Evolutionary conservation across 2,329 filamentous ascomycete genomes (phyloP).

Genomic region (Fusarium neocosmosporiellum): DNA sequence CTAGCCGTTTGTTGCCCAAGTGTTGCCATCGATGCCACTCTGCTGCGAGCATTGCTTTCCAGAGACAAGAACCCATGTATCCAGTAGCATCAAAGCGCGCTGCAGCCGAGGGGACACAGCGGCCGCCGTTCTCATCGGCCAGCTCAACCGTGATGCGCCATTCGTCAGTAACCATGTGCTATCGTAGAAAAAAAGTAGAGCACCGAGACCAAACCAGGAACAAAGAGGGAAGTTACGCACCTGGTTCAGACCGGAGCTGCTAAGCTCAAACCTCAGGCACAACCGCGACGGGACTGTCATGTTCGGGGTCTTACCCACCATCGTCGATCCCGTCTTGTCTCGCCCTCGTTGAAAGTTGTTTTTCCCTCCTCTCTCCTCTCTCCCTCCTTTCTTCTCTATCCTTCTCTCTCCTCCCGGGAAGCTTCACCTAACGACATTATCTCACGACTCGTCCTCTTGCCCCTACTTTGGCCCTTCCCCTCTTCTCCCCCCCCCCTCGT

Average conservation of each 20-base stretch:
- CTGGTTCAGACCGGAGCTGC: constrained; percentile 5
- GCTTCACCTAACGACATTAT: constrained; percentile 19
- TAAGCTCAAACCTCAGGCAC: constrained; percentile 39
- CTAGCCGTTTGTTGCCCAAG: constrained; percentile 26
- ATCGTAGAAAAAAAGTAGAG: constrained; percentile 21
- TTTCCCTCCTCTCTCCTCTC: constrained; percentile 28
- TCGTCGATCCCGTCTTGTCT: constrained; percentile 38
- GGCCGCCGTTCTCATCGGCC: constrained; percentile 32
- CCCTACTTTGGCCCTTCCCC: constrained; percentile 15
- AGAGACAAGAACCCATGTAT: constrained; percentile 27
- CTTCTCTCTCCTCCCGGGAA: constrained; percentile 18
- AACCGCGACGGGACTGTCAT: constrained; percentile 30
- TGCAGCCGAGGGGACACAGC: constrained; percentile 27
- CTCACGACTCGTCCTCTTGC: constrained; percentile 2
- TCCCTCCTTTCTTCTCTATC: constrained; percentile 5
- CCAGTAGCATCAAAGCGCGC: constrained; percentile 8
- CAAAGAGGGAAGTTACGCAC: constrained; percentile 24
- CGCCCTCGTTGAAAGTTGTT: constrained; percentile 19
- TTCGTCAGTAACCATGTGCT: constrained; percentile 27
- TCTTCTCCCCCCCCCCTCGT: constrained; percentile 32
- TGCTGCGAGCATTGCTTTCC: constrained; percentile 23
- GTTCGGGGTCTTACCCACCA: constrained; percentile 40
- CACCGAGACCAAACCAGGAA: constrained; percentile 13
- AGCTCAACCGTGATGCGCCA: constrained; percentile 10
- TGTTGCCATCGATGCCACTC: constrained; percentile 34